These are phyloP conservation scores for Jacaranda mimosifolia DNA, from an alignment of 257 asterid genomes.

Conservation along the genomic window DNA sequence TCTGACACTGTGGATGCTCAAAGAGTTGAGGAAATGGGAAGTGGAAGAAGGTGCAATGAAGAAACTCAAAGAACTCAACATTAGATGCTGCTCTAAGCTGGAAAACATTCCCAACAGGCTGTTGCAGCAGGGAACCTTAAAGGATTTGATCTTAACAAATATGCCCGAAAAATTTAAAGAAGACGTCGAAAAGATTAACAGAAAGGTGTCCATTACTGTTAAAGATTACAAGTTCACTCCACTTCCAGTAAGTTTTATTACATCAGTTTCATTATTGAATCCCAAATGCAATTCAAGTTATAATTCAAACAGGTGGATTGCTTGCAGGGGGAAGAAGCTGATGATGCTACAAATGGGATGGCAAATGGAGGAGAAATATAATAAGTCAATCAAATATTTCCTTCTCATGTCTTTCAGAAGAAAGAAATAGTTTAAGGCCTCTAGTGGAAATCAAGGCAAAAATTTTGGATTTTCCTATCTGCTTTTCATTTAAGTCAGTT, in stretches of 20 bases:
- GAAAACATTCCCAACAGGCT: slow-evolving; percentile 22
- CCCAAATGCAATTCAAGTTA: not conserved
- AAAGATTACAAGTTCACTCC: slow-evolving; percentile 7
- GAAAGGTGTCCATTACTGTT: not conserved
- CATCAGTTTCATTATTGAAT: not conserved
- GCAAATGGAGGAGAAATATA: not conserved
- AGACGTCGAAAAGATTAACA: not conserved
- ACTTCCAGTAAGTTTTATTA: slow-evolving; percentile 11
- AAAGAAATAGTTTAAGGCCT: too few species aligned
- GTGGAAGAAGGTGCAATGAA: slow-evolving; percentile 35
- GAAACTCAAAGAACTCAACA: slow-evolving; percentile 38
- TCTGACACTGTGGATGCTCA: slow-evolving; percentile 34
- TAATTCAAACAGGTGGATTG: not conserved
- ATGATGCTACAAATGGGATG: not conserved
- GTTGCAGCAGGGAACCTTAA: slow-evolving; percentile 25
- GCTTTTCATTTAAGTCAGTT: not conserved
- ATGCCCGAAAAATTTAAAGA: slow-evolving; percentile 28
- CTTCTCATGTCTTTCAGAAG: too few species aligned
- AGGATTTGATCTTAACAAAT: slow-evolving; percentile 32
- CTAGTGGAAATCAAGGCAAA: not conserved
- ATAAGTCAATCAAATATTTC: not conserved
- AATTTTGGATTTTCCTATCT: not conserved
- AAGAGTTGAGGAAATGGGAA: slow-evolving; percentile 26
- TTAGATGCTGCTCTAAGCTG: slow-evolving; percentile 30
- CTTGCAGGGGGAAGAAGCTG: slow-evolving; percentile 13